Evolutionary conservation across 108 stramenopile genomes (phyloP).

Genomic region (Skeletonema menzelii): DNA sequence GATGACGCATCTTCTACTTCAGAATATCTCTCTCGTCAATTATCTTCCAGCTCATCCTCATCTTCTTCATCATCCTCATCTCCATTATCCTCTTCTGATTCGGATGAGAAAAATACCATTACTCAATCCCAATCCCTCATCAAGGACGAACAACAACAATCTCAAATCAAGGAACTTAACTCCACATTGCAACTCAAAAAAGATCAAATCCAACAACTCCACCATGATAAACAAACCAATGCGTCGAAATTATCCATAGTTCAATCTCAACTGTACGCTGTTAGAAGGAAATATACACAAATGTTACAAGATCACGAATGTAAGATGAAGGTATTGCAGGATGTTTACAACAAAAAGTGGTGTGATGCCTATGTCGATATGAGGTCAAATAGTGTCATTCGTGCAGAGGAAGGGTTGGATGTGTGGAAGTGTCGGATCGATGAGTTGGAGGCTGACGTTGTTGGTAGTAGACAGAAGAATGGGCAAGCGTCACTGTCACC

Average conservation of each 20-base stretch:
- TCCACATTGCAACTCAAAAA: neutral
- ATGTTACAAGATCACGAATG: neutral
- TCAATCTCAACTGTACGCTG: neutral
- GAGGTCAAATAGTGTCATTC: neutral
- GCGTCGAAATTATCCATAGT: neutral
- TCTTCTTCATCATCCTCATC: neutral
- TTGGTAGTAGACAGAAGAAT: neutral
- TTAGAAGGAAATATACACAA: neutral
- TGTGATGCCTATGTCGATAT: neutral
- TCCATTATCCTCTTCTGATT: neutral
- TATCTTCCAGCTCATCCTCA: neutral
- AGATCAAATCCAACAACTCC: neutral
- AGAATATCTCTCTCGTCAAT: neutral
- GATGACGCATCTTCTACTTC: neutral
- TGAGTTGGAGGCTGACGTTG: neutral
- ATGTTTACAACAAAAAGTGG: neutral
- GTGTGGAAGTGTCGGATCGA: neutral
- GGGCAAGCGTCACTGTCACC: neutral
- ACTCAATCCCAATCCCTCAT: neutral
- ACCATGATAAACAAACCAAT: neutral
- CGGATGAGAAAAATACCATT: neutral
- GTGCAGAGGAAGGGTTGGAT: neutral
- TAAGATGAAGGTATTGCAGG: neutral
- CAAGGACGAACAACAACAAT: neutral
- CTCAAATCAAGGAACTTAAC: neutral